Evolutionary conservation across 164 flowering plant species (phyloP), one percentile per base, ranked within the genome.

Genomic region (Annona squamosa): DNA sequence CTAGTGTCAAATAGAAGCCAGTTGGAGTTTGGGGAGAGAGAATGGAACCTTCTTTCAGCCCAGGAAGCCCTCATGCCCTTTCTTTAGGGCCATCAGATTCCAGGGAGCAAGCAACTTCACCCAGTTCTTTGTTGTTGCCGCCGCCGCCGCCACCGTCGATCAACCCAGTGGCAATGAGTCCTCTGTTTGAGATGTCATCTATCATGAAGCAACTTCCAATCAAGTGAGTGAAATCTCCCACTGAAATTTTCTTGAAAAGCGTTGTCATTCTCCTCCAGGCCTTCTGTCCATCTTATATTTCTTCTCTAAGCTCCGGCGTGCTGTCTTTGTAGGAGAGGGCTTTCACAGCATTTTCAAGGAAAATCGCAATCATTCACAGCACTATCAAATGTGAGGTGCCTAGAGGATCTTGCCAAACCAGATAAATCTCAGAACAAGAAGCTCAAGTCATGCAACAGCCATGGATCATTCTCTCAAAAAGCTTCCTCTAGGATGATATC

Each of bases 151-250:
- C 37, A 26, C 1, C 37, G 1, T 26, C 37, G 1, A 26, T 73
- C 5, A 66, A 79, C 4, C 69, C 71, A 3, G 42, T 63, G 37
- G 66, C 80, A 9, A 76, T 72, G 48, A 97, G 95, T 5, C 94
- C 97, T 79, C 75, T 89, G 12, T 86, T 79, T 82, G 91, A 89
- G 73, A 75, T 93, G 70, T 85, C 95, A 2, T 90, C 84, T 52
- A 89, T 93, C 75, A 85, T 90, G 90, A 78, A 76, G 57, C 89
- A 90, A 56, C 93, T 93, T 41, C 98, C 98, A 6, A 85, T 91
- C 78, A 91, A 89, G 94, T 91, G 72, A 87, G 90, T 72, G 7
- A 68, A 9, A 12, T 64, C 69, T 44, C 69, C 44, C 47, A 13
- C 44, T 13, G 6, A 47, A 59, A 13, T 4, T 59, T 2, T 59